Percentiles rank a stretch among this genome's conserved stretches.
These are phyloP conservation scores for Rubroshorea leprosula DNA, from an alignment of 345 rosid species.

Conservation along the genomic window DNA sequence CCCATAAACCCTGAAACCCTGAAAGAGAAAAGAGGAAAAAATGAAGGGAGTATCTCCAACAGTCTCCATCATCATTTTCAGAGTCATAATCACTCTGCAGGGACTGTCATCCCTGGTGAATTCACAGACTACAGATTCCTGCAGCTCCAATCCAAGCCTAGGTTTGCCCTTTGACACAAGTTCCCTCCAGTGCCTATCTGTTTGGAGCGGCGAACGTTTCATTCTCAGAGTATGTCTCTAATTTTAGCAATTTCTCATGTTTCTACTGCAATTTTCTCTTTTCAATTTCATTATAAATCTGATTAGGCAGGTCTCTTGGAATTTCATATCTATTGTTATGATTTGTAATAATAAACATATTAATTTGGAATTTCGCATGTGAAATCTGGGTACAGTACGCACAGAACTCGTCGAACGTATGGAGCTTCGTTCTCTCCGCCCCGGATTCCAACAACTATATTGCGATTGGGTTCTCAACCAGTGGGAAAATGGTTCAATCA, in stretches of 20 bases:
- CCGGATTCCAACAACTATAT: conserved; percentile 38
- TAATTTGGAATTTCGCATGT: not conserved
- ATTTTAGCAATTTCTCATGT: not conserved
- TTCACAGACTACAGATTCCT: conserved; percentile 39
- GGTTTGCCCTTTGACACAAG: conserved; percentile 34
- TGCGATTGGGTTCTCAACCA: conserved; percentile 69
- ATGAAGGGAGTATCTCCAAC: not conserved
- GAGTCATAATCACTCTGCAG: conserved; percentile 5
- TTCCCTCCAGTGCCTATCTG: conserved; percentile 47
- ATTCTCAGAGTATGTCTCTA: conserved; percentile 61
- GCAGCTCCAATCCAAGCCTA: conserved; percentile 35
- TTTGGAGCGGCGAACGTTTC: conserved; percentile 38
- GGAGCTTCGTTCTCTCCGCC: conserved; percentile 81
- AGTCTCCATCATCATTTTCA: conserved; percentile 16
- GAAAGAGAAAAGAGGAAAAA: too few species aligned
- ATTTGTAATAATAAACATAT: too few species aligned
- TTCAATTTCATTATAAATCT: too few species aligned
- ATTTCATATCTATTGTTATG: too few species aligned
- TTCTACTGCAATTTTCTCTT: not conserved
- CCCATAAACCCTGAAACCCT: not conserved
- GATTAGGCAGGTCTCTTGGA: too few species aligned
- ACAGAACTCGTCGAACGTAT: conserved; percentile 27
- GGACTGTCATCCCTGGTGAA: conserved; percentile 18
- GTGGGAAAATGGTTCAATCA: conserved; percentile 59
- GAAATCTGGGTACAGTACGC: conserved; percentile 39